These are phyloP conservation scores for Porcisia hertigi DNA, from an alignment of 208 protist species.

Conservation along the genomic window DNA sequence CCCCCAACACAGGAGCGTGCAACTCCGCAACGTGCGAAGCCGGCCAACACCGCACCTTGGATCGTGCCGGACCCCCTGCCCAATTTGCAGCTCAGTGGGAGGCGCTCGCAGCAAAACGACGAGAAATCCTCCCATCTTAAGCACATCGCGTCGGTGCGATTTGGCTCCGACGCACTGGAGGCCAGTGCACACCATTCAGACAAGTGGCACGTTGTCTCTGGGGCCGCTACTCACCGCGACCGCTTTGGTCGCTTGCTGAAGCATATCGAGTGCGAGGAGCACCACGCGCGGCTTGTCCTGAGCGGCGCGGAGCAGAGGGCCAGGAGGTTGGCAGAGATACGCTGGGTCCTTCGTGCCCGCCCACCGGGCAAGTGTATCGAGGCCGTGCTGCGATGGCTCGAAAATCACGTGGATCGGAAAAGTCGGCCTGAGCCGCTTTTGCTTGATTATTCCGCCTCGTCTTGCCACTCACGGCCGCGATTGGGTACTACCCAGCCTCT, in stretches of 20 bases:
- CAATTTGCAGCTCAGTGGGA: background rate
- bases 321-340: slow-evolving; percentile 13
- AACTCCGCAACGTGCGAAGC: background rate
- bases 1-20: background rate
- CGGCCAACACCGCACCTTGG: background rate
- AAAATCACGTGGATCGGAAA: background rate
- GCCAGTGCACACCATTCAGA: background rate
- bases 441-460: background rate
- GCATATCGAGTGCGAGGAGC: slow-evolving; percentile 7
- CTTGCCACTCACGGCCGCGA: background rate
- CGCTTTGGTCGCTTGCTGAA: background rate
- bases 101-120: background rate
- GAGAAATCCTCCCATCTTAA: background rate
- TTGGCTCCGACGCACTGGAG: no score
- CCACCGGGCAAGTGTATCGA: slow-evolving; percentile 6
- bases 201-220: background rate
- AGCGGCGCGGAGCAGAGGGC: slow-evolving; percentile 6
- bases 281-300: background rate
- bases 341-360: slow-evolving; percentile 13
- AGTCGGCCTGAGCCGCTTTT: background rate
- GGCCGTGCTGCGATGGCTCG: background rate
- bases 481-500: slow-evolving; percentile 1
- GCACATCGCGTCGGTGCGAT: background rate
- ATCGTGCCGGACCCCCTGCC: background rate
- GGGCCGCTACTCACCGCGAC: background rate